Conservation (phyloP, 208 protist genomes). For the Leishmania braziliensis region DNA sequence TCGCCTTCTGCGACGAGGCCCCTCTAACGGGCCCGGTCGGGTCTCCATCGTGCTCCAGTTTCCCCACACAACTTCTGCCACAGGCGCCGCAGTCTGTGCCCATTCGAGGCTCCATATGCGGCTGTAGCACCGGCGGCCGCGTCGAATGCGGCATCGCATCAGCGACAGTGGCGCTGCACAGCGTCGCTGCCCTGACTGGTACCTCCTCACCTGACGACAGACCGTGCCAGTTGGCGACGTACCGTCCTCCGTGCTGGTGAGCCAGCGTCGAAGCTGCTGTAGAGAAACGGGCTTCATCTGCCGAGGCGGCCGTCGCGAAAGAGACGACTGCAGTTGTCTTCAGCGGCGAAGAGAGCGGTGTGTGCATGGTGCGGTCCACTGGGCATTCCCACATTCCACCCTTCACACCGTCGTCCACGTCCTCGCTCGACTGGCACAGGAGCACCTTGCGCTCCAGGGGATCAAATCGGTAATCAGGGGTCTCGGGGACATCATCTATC, state of each 20-base stretch:
- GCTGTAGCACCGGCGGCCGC: neutral
- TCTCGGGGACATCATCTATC: neutral
- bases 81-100: conserved; percentile 1
- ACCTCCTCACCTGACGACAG: neutral
- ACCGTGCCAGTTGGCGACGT: conserved; percentile 25
- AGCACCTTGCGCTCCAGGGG: conserved; percentile 40
- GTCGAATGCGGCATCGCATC: neutral
- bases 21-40: neutral
- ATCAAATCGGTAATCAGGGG: conserved; percentile 5
- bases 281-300: neutral
- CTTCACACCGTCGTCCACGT: neutral
- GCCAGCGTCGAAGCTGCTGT: neutral
- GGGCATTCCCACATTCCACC: neutral
- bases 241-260: conserved; percentile 4
- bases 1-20: conserved; percentile 2
- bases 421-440: conserved; percentile 6
- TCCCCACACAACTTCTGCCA: neutral
- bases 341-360: neutral
- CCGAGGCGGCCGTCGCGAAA: neutral
- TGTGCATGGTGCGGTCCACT: neutral
- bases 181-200: neutral
- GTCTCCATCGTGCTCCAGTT: neutral
- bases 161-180: neutral
- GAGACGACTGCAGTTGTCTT: neutral
- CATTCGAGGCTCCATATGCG: neutral